Evolutionary conservation across 2,329 filamentous ascomycete genomes (phyloP).

Genomic region (Amauroascus verrucosus): DNA sequence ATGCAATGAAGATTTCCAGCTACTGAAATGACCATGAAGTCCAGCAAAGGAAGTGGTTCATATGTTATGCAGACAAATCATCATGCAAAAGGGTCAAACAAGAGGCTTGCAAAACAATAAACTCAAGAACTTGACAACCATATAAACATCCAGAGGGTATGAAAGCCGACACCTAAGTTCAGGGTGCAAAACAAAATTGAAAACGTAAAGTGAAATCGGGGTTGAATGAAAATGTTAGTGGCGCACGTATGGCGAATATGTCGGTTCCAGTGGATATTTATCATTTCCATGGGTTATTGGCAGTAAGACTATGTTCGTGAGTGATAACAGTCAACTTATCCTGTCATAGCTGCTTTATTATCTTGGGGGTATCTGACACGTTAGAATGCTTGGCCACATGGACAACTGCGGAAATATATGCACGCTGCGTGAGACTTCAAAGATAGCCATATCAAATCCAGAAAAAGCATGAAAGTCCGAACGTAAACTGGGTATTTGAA

Average conservation of each 20-base stretch:
- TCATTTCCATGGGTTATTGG: background rate
- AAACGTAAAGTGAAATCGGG: background rate
- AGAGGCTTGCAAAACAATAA: background rate
- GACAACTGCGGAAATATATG: background rate
- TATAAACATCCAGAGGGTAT: slow-evolving; percentile 6
- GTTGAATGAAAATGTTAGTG: slow-evolving; percentile 3
- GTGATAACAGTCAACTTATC: background rate
- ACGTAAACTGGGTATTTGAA: background rate
- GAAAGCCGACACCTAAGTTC: background rate
- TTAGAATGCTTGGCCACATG: slow-evolving; percentile 1
- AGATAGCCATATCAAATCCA: background rate
- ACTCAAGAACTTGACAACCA: background rate
- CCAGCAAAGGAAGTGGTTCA: background rate
- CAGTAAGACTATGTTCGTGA: background rate
- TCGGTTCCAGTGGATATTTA: background rate
- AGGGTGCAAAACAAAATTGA: background rate
- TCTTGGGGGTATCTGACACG: slow-evolving; percentile 6
- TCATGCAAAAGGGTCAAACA: background rate
- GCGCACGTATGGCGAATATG: background rate
- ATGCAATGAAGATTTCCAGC: slow-evolving; percentile 1
- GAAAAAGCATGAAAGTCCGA: background rate
- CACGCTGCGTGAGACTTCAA: slow-evolving; percentile 7
- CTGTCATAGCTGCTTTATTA: slow-evolving; percentile 2
- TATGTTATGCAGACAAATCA: background rate
- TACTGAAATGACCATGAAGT: background rate